Conservation (phyloP, 148 eudicot species). For the Nepenthes mirabilis region DNA sequence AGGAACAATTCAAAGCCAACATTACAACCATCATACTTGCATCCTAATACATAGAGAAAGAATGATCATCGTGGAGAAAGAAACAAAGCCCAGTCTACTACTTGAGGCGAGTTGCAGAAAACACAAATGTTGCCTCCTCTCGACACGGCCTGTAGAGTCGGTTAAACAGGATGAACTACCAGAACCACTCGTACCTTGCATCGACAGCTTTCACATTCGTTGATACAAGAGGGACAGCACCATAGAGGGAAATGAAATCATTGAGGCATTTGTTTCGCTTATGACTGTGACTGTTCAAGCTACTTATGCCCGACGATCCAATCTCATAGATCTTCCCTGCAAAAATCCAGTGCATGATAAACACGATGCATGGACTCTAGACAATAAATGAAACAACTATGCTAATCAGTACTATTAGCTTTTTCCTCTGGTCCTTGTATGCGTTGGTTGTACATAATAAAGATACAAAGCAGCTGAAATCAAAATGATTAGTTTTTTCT, state of each 20-base stretch:
- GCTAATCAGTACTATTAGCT: background rate
- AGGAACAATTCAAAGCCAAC: no score
- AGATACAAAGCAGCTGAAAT: no score
- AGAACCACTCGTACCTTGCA: slow-evolving; percentile 45
- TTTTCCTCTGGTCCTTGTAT: no score
- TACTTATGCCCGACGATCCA: slow-evolving; percentile 51
- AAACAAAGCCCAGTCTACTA: no score
- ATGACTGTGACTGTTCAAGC: slow-evolving; percentile 33
- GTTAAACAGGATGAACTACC: slow-evolving; percentile 19
- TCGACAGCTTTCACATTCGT: slow-evolving; percentile 49
- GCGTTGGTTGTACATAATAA: no score
- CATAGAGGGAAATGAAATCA: slow-evolving; percentile 45
- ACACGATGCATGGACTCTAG: background rate
- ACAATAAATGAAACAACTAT: background rate
- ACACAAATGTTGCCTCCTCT: no score
- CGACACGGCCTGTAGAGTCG: no score
- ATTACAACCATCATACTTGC: no score
- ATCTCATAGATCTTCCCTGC: slow-evolving; percentile 62
- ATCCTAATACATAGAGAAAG: no score
- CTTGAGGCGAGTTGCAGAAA: no score
- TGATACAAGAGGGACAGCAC: slow-evolving; percentile 43
- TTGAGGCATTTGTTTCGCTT: slow-evolving; percentile 52
- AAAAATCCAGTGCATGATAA: background rate
- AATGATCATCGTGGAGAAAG: no score
- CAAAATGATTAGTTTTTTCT: no score